A percentile compares a stretch with the other conserved stretches of the same genome.
These are phyloP conservation scores for Dendrobium huoshanense DNA, from an alignment of 106 monocot genomes.

Conservation along the genomic window DNA sequence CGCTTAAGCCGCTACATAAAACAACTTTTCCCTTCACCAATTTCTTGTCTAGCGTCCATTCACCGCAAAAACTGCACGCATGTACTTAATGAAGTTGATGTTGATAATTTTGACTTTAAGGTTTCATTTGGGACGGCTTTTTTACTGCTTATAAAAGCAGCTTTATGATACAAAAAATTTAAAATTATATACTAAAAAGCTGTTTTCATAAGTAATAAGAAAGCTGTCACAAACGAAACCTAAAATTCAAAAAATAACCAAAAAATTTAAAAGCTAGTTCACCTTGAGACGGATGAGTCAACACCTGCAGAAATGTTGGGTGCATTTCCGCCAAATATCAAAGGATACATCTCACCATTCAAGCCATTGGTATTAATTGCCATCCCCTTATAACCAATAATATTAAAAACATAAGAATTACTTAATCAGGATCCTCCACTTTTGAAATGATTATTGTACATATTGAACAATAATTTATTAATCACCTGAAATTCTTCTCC, in stretches of 20 bases:
- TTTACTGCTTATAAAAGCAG: too few species aligned
- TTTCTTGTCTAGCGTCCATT: constrained; percentile 10
- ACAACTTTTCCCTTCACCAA: constrained; percentile 26
- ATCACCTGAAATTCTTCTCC: constrained; percentile 6
- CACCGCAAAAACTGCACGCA: not conserved
- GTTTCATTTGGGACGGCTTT: too few species aligned
- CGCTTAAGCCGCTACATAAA: constrained; percentile 9
- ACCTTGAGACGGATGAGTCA: not conserved
- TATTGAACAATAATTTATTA: not conserved
- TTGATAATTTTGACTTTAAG: too few species aligned
- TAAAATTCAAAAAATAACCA: too few species aligned
- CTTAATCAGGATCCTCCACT: too few species aligned
- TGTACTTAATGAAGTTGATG: too few species aligned
- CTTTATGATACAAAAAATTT: too few species aligned
- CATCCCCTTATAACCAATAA: constrained; percentile 11
- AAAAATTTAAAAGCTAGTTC: not conserved
- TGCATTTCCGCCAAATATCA: constrained; percentile 20
- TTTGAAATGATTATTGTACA: too few species aligned
- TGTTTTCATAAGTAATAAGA: too few species aligned
- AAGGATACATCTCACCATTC: constrained; percentile 5
- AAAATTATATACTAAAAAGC: too few species aligned
- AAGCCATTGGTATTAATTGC: constrained; percentile 12
- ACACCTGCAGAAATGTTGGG: constrained; percentile 10
- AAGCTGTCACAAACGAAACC: too few species aligned
- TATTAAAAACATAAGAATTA: too few species aligned